Base-by-base conservation (phyloP, 2,329 filamentous ascomycete species). In the Fusarium virguliforme region DNA sequence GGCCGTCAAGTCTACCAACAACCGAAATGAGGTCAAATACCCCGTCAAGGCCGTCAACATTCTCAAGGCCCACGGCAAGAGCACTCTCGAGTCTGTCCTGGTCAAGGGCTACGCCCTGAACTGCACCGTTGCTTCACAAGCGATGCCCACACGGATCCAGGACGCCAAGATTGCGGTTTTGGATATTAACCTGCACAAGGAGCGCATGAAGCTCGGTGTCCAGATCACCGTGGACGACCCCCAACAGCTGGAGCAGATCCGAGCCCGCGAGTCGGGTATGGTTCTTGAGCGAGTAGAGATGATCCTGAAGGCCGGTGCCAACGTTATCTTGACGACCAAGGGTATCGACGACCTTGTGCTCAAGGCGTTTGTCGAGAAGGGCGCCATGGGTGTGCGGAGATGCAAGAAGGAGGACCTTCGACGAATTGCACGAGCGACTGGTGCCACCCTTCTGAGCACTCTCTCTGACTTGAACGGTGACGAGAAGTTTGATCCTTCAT, bases 41-140 rank as follows among this genome's bases (percentile, higher is more conserved):
- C 96, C 96, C 4, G 96, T 99, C 78, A 99, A 99, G 88, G 96
- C 96, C 22, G 96, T 99, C 81, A 99, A 99, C 82, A 94, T 99
- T 68, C 91, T 99, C 74, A 99, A 99, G 86, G 96, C 96, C 38
- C 96, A 99, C 81, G 96, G 96, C 79, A 97, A 98, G 88, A 94
- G 94, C 77, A 89, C 91, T 22, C 89, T 90, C 41, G 96, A 99
- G 84, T 98, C 95, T 10, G 83, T 97, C 26, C 86, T 99, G 53
- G 91, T 99, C 79, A 97, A 97, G 85, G 96, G 96, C 62, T 99
- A 99, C 81, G 96, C 96, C 64, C 85, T 99, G 78, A 99, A 99
- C 88, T 99, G 96, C 87, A 99, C 96, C 38, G 95, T 99, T 65
- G 96, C 96, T 60, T 98, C 95, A 62, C 96, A 99, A 83, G 96